These are phyloP conservation scores for Hura crepitans DNA, from an alignment of 441 rosid genomes.

Conservation along the genomic window DNA sequence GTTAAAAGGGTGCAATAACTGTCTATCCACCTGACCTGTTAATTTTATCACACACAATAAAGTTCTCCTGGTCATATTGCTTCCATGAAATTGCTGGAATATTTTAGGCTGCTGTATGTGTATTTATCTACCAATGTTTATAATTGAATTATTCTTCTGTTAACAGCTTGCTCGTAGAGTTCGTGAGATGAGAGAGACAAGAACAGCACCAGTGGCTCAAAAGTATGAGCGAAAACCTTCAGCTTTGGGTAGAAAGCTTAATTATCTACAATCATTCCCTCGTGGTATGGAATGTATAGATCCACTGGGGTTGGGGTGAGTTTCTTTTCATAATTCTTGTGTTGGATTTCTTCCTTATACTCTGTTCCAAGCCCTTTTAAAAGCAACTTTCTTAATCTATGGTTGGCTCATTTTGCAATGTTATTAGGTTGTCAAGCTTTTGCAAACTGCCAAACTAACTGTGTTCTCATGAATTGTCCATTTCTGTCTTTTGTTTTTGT, in stretches of 20 bases:
- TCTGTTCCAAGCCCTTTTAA: conserved; percentile 4
- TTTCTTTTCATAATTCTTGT: conserved; percentile 15
- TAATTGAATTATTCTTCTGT: conserved; percentile 16
- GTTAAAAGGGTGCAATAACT: neutral
- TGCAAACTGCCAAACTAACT: too few relatives aligned
- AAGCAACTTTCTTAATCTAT: conserved; percentile 5
- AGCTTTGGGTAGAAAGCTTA: conserved; percentile 43
- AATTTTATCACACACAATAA: neutral
- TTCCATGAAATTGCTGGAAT: neutral
- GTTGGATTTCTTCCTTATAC: conserved; percentile 7
- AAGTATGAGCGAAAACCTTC: conserved; percentile 64
- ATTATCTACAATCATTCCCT: conserved; percentile 69
- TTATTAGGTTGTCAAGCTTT: neutral
- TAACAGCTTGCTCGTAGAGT: conserved; percentile 86
- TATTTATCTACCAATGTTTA: neutral
- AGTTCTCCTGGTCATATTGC: neutral
- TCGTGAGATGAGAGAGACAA: conserved; percentile 90
- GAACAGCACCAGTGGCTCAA: conserved; percentile 74
- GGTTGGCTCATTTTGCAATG: conserved; percentile 12
- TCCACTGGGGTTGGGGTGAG: conserved; percentile 91
- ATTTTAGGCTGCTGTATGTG: neutral
- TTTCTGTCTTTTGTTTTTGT: conserved; percentile 8
- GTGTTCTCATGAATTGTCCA: neutral
- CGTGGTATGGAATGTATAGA: conserved; percentile 97
- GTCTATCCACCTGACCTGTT: neutral